Base-by-base conservation (phyloP, 805 yeast genomes). In the Zygotorulaspora florentina region DNA sequence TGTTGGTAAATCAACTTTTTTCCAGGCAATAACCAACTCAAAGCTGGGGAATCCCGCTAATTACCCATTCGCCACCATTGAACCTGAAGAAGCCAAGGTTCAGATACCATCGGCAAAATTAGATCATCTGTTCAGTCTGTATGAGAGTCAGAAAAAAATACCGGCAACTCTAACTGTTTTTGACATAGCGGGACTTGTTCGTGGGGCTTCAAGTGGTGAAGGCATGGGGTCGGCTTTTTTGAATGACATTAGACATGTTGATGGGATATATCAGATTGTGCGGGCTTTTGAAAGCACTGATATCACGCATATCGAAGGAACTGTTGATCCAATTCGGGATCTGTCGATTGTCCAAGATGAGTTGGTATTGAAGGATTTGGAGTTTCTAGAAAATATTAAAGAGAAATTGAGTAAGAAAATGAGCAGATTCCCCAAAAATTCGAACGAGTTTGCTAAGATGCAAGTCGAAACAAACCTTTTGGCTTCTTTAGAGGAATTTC, bases 31-130 rank as follows among this genome's bases (percentile, higher is more conserved):
- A 64, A 91, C 98, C 43, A 81, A 84, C 69, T 87, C 91, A 56
- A 88, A 89, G 41, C 73, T 93, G 57, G 98, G 99, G 50, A 89
- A 78, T 73, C 98, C 99, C 45, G 99, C 98, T 46, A 91, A 91
- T 69, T 91, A 90, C 67, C 99, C 99, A 26, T 91, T 88, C 65
- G 99, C 99, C 33, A 91, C 99, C 43, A 88, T 88, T 65, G 54
- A 64, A 35, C 89, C 91, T 10, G 87, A 83, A 64, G 87, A 84
- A 63, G 85, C 89, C 6, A 71, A 81, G 57, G 85, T 83, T 31
- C 75, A 80, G 42, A 87, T 85, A 33, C 88, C 87, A 47, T 79
- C 85, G 40, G 68, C 72, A 39, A 77, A 81, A 65, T 70, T 85
- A 50, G 79, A 78, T 45, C 72, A 68, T 37, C 68, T 85, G 30